phyloP scores from a whole-genome alignment of 306 rosid genomes.

The Bauhinia variegata region DNA sequence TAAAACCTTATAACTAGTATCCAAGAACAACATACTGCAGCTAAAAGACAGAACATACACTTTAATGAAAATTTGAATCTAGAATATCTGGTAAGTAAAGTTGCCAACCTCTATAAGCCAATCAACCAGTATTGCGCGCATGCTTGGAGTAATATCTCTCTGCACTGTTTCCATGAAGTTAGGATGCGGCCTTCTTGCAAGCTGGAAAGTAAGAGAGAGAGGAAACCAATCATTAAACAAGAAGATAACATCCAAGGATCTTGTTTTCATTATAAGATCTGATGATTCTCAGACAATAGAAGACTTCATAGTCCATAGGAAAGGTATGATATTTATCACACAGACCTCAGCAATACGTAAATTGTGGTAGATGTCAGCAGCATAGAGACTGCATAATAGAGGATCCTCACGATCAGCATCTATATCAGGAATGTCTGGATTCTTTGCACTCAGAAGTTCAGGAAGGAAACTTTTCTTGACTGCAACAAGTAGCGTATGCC shows the following conservation, averaged over 20 bases:
- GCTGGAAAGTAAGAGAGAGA: conserved; percentile 51
- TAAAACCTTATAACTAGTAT: not conserved
- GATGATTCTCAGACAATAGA: not conserved
- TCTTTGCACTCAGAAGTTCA: conserved; percentile 36
- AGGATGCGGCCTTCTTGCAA: conserved; percentile 69
- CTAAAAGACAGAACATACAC: not conserved
- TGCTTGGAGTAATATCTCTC: conserved; percentile 75
- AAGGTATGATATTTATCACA: conserved; percentile 19
- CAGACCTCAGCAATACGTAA: conserved; percentile 81
- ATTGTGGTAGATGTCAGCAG: conserved; percentile 67
- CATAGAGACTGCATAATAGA: conserved; percentile 72
- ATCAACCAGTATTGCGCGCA: conserved; percentile 90
- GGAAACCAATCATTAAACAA: conserved; percentile 2
- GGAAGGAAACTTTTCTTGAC: conserved; percentile 43
- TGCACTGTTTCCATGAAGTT: conserved; percentile 72
- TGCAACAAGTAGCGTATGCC: conserved; percentile 33
- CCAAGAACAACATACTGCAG: not conserved
- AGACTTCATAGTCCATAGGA: conserved; percentile 1
- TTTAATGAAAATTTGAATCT: not conserved
- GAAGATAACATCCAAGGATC: not conserved
- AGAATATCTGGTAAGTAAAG: conserved; percentile 18
- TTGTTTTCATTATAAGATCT: not conserved
- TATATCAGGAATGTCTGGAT: conserved; percentile 53
- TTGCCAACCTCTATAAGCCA: conserved; percentile 96
- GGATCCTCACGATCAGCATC: conserved; percentile 73